A percentile compares a stretch with the other conserved stretches of the same genome.
These are phyloP conservation scores for Halophytophthora batemanensis DNA, from an alignment of 352 stramenopile species.

Conservation along the genomic window DNA sequence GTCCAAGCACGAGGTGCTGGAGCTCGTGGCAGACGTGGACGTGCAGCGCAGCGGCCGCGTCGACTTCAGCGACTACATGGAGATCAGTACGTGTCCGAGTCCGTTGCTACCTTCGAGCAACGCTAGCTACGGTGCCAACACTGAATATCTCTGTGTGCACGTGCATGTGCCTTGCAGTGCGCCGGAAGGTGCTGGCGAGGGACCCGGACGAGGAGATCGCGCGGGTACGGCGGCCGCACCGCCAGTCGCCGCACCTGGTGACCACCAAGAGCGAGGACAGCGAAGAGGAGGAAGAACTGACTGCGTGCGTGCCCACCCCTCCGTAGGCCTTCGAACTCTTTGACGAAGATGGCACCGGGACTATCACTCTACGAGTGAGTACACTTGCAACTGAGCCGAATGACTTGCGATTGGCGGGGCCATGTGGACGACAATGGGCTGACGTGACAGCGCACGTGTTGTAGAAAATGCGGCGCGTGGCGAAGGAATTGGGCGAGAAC, in stretches of 20 bases:
- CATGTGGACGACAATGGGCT: too few relatives aligned
- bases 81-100: conserved; percentile 79
- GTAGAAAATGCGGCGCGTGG: conserved; percentile 91
- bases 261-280: conserved; percentile 2
- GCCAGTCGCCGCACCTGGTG: conserved; percentile 14
- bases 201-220: conserved; percentile 92
- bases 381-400: too few relatives aligned
- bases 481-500: conserved; percentile 92
- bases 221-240: conserved; percentile 40
- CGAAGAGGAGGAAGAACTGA: conserved; percentile 25
- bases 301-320: conserved; percentile 2
- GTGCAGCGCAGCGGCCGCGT: conserved; percentile 80
- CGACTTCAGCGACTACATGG: conserved; percentile 90
- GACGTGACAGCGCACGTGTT: neutral
- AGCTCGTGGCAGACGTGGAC: conserved; percentile 89
- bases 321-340: conserved; percentile 92
- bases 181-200: conserved; percentile 73
- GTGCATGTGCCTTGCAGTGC: too few relatives aligned
- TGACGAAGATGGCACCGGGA: conserved; percentile 88
- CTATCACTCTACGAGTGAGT: conserved; percentile 79
- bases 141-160: conserved; percentile 4
- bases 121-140: too few relatives aligned
- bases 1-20: conserved; percentile 85
- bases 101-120: too few relatives aligned
- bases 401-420: too few relatives aligned